These are phyloP conservation scores for Pseudocercospora fuligena DNA, from an alignment of 2,329 filamentous ascomycete species.

Conservation along the genomic window DNA sequence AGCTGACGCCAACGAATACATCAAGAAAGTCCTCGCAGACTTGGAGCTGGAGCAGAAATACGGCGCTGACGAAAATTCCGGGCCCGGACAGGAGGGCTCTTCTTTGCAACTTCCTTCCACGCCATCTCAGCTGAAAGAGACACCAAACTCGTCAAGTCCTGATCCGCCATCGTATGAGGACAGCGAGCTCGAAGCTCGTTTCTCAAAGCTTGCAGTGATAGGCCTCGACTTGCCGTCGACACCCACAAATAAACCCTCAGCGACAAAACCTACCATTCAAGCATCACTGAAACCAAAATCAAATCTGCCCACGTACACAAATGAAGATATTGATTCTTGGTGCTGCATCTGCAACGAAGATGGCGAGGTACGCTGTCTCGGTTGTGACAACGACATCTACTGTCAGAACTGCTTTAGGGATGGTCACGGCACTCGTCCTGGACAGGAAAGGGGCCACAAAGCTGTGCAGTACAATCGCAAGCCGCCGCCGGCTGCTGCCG, in stretches of 20 bases:
- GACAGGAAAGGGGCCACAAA: slow-evolving; percentile 71
- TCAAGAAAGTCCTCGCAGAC: slow-evolving; percentile 53
- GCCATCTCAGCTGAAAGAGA: slow-evolving; percentile 34
- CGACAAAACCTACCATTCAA: slow-evolving; percentile 31
- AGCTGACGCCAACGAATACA: slow-evolving; percentile 52
- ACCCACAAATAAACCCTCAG: slow-evolving; percentile 49
- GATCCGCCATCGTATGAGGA: slow-evolving; percentile 44
- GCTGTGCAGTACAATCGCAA: slow-evolving; percentile 54
- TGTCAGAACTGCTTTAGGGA: slow-evolving; percentile 81
- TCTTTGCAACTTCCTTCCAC: slow-evolving; percentile 39
- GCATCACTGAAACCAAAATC: slow-evolving; percentile 34
- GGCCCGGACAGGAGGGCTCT: slow-evolving; percentile 11
- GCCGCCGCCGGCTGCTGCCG: slow-evolving; percentile 18
- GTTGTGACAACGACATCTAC: slow-evolving; percentile 74
- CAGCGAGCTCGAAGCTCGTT: slow-evolving; percentile 51
- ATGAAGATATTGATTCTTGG: slow-evolving; percentile 77
- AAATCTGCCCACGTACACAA: slow-evolving; percentile 54
- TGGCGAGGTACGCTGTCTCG: slow-evolving; percentile 72
- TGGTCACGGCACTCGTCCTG: slow-evolving; percentile 73
- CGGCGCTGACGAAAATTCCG: slow-evolving; percentile 22
- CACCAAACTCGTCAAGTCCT: slow-evolving; percentile 16
- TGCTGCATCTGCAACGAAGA: slow-evolving; percentile 84
- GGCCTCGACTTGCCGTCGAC: slow-evolving; percentile 52
- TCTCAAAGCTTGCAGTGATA: slow-evolving; percentile 51
- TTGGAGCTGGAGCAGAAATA: slow-evolving; percentile 51